phyloP scores from a whole-genome alignment of 345 rosid genomes.

The Jatropha curcas region DNA sequence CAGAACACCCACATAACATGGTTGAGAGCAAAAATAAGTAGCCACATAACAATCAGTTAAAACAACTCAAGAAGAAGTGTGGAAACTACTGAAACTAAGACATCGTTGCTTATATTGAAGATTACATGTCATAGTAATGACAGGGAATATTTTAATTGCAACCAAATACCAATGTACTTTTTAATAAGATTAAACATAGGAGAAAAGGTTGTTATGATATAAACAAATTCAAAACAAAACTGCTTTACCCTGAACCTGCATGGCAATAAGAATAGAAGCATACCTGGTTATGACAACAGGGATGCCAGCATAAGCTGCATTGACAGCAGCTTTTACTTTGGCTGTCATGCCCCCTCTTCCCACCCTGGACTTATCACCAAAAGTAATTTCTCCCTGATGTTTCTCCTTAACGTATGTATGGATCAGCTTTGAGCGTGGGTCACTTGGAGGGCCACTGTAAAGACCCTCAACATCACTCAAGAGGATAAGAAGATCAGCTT shows the following conservation, averaged over 20 bases:
- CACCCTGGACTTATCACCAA: conserved; percentile 96
- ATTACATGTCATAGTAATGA: too few relatives aligned
- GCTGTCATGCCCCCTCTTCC: conserved; percentile 99
- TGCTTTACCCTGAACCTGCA: not conserved
- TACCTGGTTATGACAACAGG: conserved; percentile 98
- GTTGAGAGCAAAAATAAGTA: not conserved
- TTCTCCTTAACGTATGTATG: conserved; percentile 76
- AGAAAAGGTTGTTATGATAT: not conserved
- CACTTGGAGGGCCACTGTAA: conserved; percentile 94
- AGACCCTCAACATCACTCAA: conserved; percentile 98
- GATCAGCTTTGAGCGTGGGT: conserved; percentile 84
- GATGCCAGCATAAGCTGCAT: conserved; percentile 85
- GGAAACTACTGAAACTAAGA: not conserved
- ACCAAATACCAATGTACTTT: not conserved
- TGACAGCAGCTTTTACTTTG: conserved; percentile 94
- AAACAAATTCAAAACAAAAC: too few relatives aligned
- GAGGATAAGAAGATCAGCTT: conserved; percentile 92
- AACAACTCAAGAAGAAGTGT: not conserved
- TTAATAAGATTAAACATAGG: not conserved
- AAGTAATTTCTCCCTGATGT: conserved; percentile 86
- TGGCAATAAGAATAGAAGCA: not conserved
- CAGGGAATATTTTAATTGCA: not conserved
- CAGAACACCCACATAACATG: not conserved
- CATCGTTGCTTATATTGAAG: not conserved
- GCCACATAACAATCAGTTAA: not conserved